Base-by-base conservation (phyloP, 73 alveolate species). In the Halteria grandinella region DNA sequence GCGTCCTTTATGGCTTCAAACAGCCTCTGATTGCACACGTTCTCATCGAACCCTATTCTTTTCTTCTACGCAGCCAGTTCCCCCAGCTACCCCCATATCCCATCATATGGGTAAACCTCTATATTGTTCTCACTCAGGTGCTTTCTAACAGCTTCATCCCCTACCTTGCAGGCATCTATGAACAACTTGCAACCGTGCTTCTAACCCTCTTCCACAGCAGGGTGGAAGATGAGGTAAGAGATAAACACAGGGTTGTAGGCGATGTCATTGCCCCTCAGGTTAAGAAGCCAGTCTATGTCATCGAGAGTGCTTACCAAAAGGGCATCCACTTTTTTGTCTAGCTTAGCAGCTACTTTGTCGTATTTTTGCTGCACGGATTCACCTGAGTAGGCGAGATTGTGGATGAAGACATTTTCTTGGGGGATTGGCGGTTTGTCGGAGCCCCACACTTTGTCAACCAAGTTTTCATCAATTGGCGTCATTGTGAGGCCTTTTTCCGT, bases 231-330 rank as follows among this genome's bases (percentile, higher is more conserved):
- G 33, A 91, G 74, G 83, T 91, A 96, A 3, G 98, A 78, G 55
- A 95, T 93, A 85, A 96, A 96, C 4, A 96, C 90, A 0, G 99
- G 99, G 86, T 96, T 96, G 89, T 87, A 96, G 28, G 86, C 85
- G 41, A 96, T 92, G 78, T 96, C 99, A 1, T 57, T 40, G 48
- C 99, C 99, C 73, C 99, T 75, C 54, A 95, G 58, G 83, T 96
- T 96, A 18, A 93, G 75, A 4, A 95, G 51, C 98, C 99, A 95
- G 34, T 97, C 98, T 15, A 95, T 92, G 37, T 94, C 94, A 79
- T 95, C 99, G 23, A 95, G 88, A n/a, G 91, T 89, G 6, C 90
- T 60, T 15, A 91, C 71, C 51, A 91, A 62, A 32, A 86, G 29
- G 7, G 69, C 70, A 32, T 48, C 85, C 31, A 50, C 82, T 0